Conservation (phyloP, 495 filamentous ascomycete species). For the Aspergillus asperescens region DNA sequence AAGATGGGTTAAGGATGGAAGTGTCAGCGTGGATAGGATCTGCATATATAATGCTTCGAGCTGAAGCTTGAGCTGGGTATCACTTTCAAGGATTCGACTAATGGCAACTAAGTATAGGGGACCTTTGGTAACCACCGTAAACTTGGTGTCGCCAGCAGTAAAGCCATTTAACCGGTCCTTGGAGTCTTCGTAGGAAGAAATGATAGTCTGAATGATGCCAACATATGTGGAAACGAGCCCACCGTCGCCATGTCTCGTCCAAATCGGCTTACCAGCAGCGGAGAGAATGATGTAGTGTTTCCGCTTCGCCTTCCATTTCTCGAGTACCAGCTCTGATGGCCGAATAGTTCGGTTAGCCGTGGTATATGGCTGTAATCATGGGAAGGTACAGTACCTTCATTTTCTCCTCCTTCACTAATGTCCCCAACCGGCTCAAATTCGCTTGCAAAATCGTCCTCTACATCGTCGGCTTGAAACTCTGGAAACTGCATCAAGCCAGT, state of each 20-base stretch:
- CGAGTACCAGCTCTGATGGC: constrained; percentile 55
- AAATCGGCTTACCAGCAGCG: constrained; percentile 96
- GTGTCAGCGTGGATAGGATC: constrained; percentile 88
- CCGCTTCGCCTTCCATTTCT: constrained; percentile 75
- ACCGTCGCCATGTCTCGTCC: constrained; percentile 87
- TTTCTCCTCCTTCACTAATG: constrained; percentile 51
- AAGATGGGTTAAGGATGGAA: constrained; percentile 80
- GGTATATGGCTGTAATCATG: not conserved
- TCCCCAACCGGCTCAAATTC: constrained; percentile 79
- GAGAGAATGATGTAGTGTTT: constrained; percentile 98
- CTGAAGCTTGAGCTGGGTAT: constrained; percentile 77
- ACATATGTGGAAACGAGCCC: constrained; percentile 85
- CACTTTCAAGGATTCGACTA: constrained; percentile 84
- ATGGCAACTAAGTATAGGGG: constrained; percentile 92
- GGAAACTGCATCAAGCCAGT: constrained; percentile 40
- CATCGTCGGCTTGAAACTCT: constrained; percentile 50
- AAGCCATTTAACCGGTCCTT: constrained; percentile 74
- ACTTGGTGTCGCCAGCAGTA: constrained; percentile 73
- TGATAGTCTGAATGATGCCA: constrained; percentile 95
- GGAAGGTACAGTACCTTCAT: constrained; percentile 53
- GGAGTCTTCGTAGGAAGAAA: constrained; percentile 86
- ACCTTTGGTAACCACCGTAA: constrained; percentile 76
- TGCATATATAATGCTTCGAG: constrained; percentile 97
- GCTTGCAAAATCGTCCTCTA: constrained; percentile 57
- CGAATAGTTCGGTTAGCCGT: constrained; percentile 6